Evolutionary conservation across 208 protist species (phyloP).

Genomic region (Acanthamoeba sp.): DNA sequence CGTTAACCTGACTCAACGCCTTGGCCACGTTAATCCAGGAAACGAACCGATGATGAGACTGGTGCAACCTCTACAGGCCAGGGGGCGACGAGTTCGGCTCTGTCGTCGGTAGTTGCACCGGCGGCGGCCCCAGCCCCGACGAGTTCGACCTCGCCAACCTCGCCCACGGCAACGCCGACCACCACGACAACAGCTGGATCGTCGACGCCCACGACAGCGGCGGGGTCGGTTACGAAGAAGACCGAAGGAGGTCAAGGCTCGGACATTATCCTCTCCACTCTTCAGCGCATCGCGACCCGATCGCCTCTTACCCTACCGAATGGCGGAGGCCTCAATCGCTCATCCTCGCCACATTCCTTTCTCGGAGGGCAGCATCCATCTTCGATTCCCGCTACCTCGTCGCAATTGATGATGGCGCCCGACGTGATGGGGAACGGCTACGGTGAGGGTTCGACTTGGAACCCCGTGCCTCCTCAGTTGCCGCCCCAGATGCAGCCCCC

Average conservation of each 20-base stretch:
- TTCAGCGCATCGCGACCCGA: conserved; percentile 14
- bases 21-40: too few relatives aligned
- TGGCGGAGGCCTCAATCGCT: conserved; percentile 10
- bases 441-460: not conserved
- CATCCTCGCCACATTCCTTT: conserved; percentile 25
- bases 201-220: not conserved
- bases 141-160: not conserved
- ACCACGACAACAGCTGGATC: not conserved
- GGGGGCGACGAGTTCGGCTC: too few relatives aligned
- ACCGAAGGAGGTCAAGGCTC: not conserved
- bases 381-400: not conserved
- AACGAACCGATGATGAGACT: too few relatives aligned
- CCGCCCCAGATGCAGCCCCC: not conserved
- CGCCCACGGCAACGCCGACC: not conserved
- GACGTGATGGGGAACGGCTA: not conserved
- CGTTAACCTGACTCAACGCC: too few relatives aligned
- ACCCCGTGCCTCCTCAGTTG: not conserved
- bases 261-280: conserved; percentile 6
- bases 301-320: conserved; percentile 16
- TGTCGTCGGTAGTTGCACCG: not conserved
- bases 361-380: not conserved
- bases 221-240: not conserved
- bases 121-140: not conserved
- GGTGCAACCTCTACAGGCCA: too few relatives aligned
- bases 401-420: not conserved